phyloP scores from a whole-genome alignment of 2,329 filamentous ascomycete genomes.

The Harringtonia lauricola region DNA sequence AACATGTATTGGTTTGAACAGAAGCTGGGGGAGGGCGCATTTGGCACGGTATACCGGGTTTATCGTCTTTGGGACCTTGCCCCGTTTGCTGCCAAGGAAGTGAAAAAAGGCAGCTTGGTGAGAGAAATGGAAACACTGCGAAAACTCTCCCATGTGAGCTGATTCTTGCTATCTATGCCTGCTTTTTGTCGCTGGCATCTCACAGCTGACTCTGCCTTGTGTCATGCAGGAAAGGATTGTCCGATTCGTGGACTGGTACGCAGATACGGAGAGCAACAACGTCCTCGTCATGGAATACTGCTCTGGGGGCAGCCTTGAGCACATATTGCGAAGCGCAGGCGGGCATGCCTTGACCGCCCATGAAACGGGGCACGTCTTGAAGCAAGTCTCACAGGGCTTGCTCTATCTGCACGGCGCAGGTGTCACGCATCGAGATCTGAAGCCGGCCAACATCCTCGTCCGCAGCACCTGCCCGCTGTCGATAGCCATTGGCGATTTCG shows the following conservation, averaged over 20 bases:
- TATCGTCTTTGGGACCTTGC: background rate
- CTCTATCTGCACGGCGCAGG: background rate
- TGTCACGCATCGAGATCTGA: background rate
- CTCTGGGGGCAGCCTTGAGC: background rate
- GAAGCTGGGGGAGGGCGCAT: background rate
- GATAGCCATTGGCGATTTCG: background rate
- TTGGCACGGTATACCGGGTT: background rate
- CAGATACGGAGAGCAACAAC: background rate
- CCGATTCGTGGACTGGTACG: background rate
- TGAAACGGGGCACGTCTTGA: background rate
- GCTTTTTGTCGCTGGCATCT: background rate
- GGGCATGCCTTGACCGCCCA: background rate
- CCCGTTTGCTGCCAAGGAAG: background rate
- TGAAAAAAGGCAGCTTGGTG: background rate
- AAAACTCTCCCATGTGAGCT: background rate
- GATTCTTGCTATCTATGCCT: background rate
- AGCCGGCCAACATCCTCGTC: background rate
- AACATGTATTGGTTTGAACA: background rate
- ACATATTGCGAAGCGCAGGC: background rate
- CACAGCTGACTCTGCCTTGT: background rate
- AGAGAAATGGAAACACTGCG: background rate
- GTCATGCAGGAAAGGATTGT: background rate
- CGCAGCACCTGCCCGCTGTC: background rate
- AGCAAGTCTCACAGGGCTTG: background rate
- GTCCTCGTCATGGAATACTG: background rate